phyloP scores from a whole-genome alignment of 345 rosid species.

The Excoecaria cochinchinensis region DNA sequence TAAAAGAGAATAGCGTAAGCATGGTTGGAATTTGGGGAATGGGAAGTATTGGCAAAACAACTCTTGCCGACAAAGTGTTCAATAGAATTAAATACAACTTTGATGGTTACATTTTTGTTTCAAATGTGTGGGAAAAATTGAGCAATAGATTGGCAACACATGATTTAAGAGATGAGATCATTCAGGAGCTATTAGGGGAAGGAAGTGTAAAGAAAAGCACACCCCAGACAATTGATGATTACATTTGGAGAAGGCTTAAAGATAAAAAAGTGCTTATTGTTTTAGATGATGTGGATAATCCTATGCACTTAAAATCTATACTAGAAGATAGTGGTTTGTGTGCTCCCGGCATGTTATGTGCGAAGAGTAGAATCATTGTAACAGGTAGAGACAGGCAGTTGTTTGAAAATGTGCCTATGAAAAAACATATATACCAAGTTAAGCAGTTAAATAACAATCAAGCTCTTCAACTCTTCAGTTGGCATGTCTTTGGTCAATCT shows the following conservation, averaged over 20 bases:
- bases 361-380: conserved; percentile 4
- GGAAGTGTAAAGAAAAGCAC: not conserved
- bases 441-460: not conserved
- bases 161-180: not conserved
- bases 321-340: not conserved
- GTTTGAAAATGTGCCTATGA: not conserved
- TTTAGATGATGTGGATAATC: not conserved
- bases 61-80: not conserved
- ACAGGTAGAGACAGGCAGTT: conserved; percentile 3
- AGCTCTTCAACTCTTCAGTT: conserved; percentile 1
- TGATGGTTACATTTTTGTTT: not conserved
- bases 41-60: too few species aligned
- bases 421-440: not conserved
- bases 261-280: not conserved
- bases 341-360: not conserved
- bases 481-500: not conserved
- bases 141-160: too few species aligned
- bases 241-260: not conserved
- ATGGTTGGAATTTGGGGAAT: not conserved
- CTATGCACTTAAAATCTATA: not conserved
- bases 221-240: not conserved
- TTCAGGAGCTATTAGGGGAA: not conserved
- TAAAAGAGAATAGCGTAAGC: not conserved
- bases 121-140: too few species aligned
- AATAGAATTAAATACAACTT: not conserved